Percentiles rank a stretch among this genome's conserved stretches.
These are phyloP conservation scores for Neofusicoccum laricinum DNA, from an alignment of 2,329 filamentous ascomycete genomes.

Conservation along the genomic window DNA sequence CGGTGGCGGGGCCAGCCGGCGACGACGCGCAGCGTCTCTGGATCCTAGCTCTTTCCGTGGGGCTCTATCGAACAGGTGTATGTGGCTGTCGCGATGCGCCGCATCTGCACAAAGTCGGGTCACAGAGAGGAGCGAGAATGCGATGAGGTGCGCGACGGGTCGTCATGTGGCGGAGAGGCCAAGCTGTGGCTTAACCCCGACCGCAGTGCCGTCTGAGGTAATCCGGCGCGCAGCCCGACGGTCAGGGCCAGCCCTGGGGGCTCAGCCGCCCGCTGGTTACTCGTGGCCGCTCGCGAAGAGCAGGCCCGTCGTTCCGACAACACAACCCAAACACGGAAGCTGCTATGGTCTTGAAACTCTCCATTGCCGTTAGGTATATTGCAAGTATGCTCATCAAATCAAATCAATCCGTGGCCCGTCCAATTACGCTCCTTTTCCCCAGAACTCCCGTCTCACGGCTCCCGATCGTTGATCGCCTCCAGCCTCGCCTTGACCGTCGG, in stretches of 20 bases:
- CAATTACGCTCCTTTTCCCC: not conserved
- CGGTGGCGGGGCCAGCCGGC: not conserved
- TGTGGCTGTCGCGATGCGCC: not conserved
- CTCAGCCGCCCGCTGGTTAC: not conserved
- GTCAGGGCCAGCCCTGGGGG: too few relatives aligned
- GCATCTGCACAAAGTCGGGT: not conserved
- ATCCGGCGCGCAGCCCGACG: not conserved
- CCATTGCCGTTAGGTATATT: constrained; percentile 6
- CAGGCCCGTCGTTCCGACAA: not conserved
- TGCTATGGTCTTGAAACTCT: not conserved
- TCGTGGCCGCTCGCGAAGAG: not conserved
- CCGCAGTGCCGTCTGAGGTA: not conserved
- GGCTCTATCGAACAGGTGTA: not conserved
- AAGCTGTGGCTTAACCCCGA: not conserved
- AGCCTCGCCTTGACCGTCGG: not conserved
- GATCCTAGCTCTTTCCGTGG: not conserved
- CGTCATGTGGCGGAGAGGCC: not conserved
- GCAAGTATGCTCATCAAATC: not conserved
- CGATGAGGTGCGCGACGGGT: not conserved
- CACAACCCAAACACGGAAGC: too few relatives aligned
- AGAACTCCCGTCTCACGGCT: not conserved
- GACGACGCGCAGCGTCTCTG: not conserved
- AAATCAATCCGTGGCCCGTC: not conserved
- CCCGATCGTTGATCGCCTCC: constrained; percentile 3
- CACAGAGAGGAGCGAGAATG: not conserved